These are phyloP conservation scores for Pseudogymnoascus verrucosus DNA, from an alignment of 2,329 filamentous ascomycete species.

Conservation along the genomic window DNA sequence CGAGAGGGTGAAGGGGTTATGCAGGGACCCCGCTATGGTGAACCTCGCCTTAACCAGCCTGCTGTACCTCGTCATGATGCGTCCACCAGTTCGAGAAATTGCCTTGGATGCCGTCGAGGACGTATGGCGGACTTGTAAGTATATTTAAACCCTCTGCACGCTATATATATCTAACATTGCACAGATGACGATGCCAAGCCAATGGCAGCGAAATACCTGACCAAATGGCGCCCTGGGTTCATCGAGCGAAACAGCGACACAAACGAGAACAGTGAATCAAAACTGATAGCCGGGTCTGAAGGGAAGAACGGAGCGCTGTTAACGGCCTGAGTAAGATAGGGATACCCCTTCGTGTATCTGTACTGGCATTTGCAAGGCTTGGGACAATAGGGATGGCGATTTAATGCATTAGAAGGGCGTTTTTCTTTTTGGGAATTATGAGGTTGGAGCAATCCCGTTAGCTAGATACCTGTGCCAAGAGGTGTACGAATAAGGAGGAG, in stretches of 20 bases:
- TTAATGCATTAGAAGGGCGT: conserved; percentile 3
- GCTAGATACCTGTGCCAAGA: conserved; percentile 3
- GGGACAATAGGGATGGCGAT: not conserved
- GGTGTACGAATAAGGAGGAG: conserved; percentile 1
- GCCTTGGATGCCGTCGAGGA: conserved; percentile 59
- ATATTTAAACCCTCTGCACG: not conserved
- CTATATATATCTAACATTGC: conserved; percentile 15
- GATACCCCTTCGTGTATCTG: not conserved
- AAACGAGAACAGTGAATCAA: not conserved
- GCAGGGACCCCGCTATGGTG: conserved; percentile 57
- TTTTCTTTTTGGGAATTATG: conserved; percentile 5
- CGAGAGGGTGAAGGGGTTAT: conserved; percentile 60
- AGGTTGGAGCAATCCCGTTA: not conserved
- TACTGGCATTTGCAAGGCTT: conserved; percentile 1
- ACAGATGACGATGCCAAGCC: conserved; percentile 55
- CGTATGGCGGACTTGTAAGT: conserved; percentile 59
- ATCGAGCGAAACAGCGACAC: conserved; percentile 16
- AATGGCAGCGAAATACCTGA: conserved; percentile 54
- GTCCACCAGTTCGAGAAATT: conserved; percentile 54
- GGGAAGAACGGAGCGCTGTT: not conserved
- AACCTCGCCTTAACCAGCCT: conserved; percentile 56
- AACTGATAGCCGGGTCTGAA: not conserved
- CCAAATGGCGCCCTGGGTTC: conserved; percentile 47
- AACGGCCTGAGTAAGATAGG: conserved; percentile 5
- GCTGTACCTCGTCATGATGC: conserved; percentile 60